phyloP scores from a whole-genome alignment of 306 rosid species.

The Ochetophila trinervis region DNA sequence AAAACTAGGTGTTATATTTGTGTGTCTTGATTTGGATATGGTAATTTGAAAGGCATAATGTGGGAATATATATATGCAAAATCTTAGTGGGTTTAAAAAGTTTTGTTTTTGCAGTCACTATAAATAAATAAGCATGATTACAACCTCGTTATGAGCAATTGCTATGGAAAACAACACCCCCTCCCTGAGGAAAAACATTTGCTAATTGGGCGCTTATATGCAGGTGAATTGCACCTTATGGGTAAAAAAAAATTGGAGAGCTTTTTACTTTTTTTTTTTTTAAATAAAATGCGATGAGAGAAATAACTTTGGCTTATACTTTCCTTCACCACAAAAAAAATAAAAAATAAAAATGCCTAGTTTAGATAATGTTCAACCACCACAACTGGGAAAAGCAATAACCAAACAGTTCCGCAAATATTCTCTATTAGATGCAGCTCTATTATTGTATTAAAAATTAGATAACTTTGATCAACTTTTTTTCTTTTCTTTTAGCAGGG shows the following conservation, averaged over 20 bases:
- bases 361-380: conserved; percentile 33
- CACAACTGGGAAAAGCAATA: conserved; percentile 29
- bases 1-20: neutral
- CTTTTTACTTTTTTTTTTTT: neutral
- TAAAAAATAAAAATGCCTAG: conserved; percentile 2
- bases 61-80: no score
- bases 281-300: neutral
- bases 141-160: neutral
- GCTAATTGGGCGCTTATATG: conserved; percentile 1
- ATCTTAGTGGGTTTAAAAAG: no score
- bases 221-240: conserved; percentile 6
- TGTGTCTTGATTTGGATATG: neutral
- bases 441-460: conserved; percentile 8
- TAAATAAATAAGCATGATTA: no score
- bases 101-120: no score
- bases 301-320: conserved; percentile 18
- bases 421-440: conserved; percentile 27
- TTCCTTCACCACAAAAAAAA: conserved; percentile 2
- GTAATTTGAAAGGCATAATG: no score
- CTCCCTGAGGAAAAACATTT: conserved; percentile 1
- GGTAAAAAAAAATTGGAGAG: neutral
- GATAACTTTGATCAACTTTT: neutral
- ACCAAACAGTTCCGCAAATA: conserved; percentile 28
- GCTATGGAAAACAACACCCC: neutral
- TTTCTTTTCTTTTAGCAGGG: neutral